These are phyloP conservation scores for Chlamydomonas eustigma DNA, from an alignment of 139 green algal species.

Conservation along the genomic window DNA sequence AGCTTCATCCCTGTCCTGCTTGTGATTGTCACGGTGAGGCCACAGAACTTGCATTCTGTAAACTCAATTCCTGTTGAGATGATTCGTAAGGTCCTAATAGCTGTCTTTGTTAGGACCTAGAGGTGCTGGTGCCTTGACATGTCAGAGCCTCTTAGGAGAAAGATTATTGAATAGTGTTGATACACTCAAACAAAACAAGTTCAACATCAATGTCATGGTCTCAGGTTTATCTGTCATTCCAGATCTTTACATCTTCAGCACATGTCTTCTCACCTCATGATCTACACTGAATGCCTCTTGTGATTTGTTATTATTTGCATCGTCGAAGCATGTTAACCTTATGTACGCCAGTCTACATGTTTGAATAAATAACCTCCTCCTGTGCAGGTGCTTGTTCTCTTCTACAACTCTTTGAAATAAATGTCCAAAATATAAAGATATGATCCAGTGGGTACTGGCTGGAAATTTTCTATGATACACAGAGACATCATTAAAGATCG, in stretches of 20 bases:
- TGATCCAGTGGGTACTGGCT: not conserved
- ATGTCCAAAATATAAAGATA: too few species aligned
- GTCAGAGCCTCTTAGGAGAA: too few species aligned
- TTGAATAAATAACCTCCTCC: not conserved
- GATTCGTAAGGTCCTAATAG: too few species aligned
- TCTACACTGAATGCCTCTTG: not conserved
- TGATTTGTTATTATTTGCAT: too few species aligned
- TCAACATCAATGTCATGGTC: not conserved
- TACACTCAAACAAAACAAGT: not conserved
- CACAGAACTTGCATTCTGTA: not conserved
- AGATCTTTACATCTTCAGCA: not conserved
- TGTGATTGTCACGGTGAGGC: constrained; percentile 30
- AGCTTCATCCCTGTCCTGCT: constrained; percentile 75
- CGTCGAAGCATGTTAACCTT: not conserved
- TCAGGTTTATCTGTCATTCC: not conserved
- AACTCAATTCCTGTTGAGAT: not conserved
- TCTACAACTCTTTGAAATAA: constrained; percentile 1
- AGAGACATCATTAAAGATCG: not conserved
- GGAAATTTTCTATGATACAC: not conserved
- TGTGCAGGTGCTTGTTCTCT: not conserved
- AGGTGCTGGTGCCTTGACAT: too few species aligned
- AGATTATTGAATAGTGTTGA: too few species aligned
- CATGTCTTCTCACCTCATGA: not conserved
- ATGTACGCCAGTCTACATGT: not conserved
- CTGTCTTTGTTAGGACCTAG: too few species aligned